phyloP scores from a whole-genome alignment of 768 basidiomycete species.

The Saitozyma podzolica region DNA sequence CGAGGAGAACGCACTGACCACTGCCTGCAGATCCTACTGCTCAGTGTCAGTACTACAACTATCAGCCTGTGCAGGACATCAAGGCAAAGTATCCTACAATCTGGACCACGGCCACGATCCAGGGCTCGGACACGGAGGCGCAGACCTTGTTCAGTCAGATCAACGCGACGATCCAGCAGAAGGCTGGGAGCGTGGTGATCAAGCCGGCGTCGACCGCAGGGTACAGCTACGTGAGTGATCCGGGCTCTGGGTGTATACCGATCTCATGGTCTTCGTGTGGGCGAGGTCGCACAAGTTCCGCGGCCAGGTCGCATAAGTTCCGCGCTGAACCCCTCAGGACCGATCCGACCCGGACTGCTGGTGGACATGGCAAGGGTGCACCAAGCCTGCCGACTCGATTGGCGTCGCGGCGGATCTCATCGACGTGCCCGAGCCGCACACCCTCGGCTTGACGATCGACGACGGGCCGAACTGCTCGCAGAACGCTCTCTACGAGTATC shows the following conservation, averaged over 20 bases:
- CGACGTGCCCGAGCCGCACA: constrained; percentile 45
- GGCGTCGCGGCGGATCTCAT: constrained; percentile 45
- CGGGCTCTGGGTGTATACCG: no score
- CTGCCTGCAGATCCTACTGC: constrained; percentile 24
- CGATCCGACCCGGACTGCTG: constrained; percentile 52
- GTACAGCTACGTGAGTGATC: neutral
- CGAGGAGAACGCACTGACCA: neutral
- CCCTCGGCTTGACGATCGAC: constrained; percentile 52
- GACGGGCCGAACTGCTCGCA: constrained; percentile 54
- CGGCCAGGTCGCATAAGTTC: no score
- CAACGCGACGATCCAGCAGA: constrained; percentile 38
- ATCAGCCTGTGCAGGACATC: constrained; percentile 29
- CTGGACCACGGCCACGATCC: constrained; percentile 43
- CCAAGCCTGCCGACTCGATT: constrained; percentile 28
- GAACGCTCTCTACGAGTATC: constrained; percentile 54
- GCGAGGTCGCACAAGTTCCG: no score
- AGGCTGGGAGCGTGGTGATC: constrained; percentile 39
- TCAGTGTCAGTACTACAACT: constrained; percentile 50
- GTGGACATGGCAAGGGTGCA: constrained; percentile 49
- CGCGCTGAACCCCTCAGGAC: neutral
- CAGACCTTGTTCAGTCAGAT: constrained; percentile 35
- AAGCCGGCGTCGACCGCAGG: constrained; percentile 15
- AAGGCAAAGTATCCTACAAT: constrained; percentile 39
- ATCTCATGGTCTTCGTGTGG: no score
- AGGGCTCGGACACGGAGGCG: constrained; percentile 44